Conservation (phyloP, 768 basidiomycete genomes). For the Boletus sensibilis region DNA sequence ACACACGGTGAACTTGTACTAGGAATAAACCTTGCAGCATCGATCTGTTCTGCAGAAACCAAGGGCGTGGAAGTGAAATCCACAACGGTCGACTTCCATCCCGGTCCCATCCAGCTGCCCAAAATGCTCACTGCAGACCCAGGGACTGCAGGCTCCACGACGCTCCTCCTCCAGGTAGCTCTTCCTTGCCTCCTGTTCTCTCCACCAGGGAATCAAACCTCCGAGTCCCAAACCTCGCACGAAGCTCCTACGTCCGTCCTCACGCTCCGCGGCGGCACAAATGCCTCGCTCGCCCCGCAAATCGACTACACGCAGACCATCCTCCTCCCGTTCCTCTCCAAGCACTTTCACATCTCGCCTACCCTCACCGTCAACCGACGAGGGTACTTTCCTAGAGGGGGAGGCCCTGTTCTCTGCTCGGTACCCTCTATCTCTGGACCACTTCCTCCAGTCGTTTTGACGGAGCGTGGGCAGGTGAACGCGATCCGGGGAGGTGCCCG, state of each 20-base stretch:
- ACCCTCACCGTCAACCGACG: conserved; percentile 51
- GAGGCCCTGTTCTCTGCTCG: conserved; percentile 55
- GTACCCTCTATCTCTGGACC: conserved; percentile 39
- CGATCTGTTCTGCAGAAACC: conserved; percentile 56
- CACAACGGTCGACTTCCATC: conserved; percentile 50
- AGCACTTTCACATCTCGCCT: conserved; percentile 48
- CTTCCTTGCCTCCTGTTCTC: conserved; percentile 68
- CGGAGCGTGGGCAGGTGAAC: conserved; percentile 55
- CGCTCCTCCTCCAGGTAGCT: conserved; percentile 68
- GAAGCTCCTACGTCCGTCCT: conserved; percentile 42
- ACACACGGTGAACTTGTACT: not conserved
- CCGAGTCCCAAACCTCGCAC: not conserved
- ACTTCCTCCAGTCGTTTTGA: conserved; percentile 46
- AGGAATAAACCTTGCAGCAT: conserved; percentile 67
- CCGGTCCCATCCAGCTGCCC: conserved; percentile 42
- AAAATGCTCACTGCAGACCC: conserved; percentile 46
- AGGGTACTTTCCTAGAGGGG: conserved; percentile 75
- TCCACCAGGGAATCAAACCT: conserved; percentile 5
- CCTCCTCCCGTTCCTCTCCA: conserved; percentile 65
- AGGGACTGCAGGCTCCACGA: conserved; percentile 67
- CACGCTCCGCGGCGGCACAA: conserved; percentile 67
- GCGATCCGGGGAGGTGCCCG: conserved; percentile 59
- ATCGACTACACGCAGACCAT: conserved; percentile 68
- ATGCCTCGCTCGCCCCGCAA: conserved; percentile 69
- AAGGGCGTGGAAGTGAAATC: conserved; percentile 57